Evolutionary conservation across 805 yeast species (phyloP).

Genomic region (Candida caryicola): DNA sequence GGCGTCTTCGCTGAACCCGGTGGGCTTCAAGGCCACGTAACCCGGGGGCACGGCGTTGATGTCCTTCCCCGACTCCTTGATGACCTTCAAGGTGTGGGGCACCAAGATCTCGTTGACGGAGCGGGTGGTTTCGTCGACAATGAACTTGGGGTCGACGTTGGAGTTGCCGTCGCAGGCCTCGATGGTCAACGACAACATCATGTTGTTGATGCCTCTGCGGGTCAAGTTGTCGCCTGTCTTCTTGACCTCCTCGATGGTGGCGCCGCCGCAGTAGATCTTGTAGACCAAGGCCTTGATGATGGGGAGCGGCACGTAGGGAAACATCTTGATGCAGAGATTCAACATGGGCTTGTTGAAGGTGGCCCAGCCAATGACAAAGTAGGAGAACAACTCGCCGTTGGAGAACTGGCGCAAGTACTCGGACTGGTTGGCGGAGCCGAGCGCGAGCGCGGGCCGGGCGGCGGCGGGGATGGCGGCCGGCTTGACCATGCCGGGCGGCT

Average conservation of each 20-base stretch:
- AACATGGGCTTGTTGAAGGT: conserved; percentile 64
- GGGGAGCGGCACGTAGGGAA: conserved; percentile 74
- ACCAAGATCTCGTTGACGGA: conserved; percentile 67
- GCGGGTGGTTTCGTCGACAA: conserved; percentile 59
- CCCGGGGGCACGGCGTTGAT: conserved; percentile 81
- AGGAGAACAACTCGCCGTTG: conserved; percentile 56
- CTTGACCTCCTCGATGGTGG: conserved; percentile 64
- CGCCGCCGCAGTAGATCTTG: conserved; percentile 90
- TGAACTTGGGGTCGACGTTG: conserved; percentile 55
- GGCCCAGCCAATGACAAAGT: conserved; percentile 65
- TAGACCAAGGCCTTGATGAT: conserved; percentile 71
- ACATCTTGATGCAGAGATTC: conserved; percentile 57
- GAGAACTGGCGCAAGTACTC: conserved; percentile 53
- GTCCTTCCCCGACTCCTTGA: conserved; percentile 42
- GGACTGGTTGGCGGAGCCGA: conserved; percentile 1
- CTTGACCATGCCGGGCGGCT: neutral
- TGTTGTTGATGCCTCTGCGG: conserved; percentile 78
- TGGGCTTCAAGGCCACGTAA: conserved; percentile 89
- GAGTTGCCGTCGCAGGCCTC: conserved; percentile 86
- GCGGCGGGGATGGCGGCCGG: conserved; percentile 4
- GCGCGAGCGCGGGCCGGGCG: neutral
- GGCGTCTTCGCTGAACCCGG: conserved; percentile 80
- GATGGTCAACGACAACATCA: conserved; percentile 93
- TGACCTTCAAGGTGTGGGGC: conserved; percentile 66
- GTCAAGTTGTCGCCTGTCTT: conserved; percentile 66